phyloP scores from a whole-genome alignment of 2,329 filamentous ascomycete species.

The Lasiodiplodia sp. region DNA sequence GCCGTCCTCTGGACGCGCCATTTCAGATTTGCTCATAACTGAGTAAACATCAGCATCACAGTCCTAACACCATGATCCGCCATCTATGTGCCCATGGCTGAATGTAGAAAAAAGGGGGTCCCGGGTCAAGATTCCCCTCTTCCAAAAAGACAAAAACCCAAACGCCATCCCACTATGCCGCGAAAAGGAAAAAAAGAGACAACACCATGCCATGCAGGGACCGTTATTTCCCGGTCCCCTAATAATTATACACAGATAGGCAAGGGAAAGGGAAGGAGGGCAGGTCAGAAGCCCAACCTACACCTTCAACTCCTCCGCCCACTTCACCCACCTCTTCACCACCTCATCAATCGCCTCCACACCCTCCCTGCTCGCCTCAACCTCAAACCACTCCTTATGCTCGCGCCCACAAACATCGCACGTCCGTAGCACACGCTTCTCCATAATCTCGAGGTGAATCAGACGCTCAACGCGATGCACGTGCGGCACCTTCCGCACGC shows the following conservation, averaged over 20 bases:
- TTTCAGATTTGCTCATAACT: neutral
- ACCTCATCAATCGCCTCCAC: constrained; percentile 75
- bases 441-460: constrained; percentile 85
- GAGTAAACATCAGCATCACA: neutral
- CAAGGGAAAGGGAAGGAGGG: neutral
- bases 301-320: constrained; percentile 66
- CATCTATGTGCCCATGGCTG: neutral
- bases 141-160: neutral
- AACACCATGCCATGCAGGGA: constrained; percentile 4
- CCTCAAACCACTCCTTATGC: constrained; percentile 95
- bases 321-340: constrained; percentile 83
- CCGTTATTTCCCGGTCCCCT: neutral
- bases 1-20: neutral
- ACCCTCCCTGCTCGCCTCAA: constrained; percentile 75
- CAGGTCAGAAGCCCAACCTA: neutral
- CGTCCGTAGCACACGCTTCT: constrained; percentile 63
- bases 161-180: neutral
- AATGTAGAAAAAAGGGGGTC: neutral
- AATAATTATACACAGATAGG: neutral
- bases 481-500: constrained; percentile 76
- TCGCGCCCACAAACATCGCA: constrained; percentile 83
- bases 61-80: neutral
- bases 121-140: neutral
- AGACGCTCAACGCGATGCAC: constrained; percentile 87
- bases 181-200: neutral